Evolutionary conservation across 495 filamentous ascomycete genomes (phyloP).

Genomic region (Apodospora peruviana): DNA sequence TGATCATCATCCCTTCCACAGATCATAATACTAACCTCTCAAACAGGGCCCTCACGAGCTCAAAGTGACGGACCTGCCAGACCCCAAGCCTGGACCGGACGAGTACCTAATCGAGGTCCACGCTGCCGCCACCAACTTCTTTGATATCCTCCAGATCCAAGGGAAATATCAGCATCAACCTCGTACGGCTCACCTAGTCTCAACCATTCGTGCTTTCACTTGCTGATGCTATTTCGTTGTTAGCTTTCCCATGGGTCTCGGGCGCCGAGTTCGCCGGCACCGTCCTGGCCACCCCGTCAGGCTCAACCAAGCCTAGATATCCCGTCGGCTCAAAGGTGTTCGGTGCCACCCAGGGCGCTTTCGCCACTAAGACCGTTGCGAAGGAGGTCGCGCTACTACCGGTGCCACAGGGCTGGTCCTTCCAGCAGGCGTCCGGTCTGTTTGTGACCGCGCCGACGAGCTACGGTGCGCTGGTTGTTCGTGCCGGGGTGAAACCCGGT

Average conservation of each 20-base stretch:
- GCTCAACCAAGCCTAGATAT: slow-evolving; percentile 41
- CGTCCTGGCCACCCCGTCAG: slow-evolving; percentile 58
- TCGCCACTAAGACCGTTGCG: slow-evolving; percentile 68
- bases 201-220: background rate
- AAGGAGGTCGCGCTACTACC: slow-evolving; percentile 62
- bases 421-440: slow-evolving; percentile 78
- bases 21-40: slow-evolving; percentile 12
- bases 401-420: slow-evolving; percentile 74
- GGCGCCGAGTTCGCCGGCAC: slow-evolving; percentile 83
- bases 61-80: slow-evolving; percentile 63
- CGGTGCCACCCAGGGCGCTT: slow-evolving; percentile 80
- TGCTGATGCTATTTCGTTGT: slow-evolving; percentile 4
- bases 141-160: slow-evolving; percentile 85
- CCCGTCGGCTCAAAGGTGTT: slow-evolving; percentile 78
- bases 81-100: slow-evolving; percentile 59
- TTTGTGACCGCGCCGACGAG: slow-evolving; percentile 90
- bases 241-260: slow-evolving; percentile 75
- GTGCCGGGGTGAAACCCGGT: slow-evolving; percentile 69
- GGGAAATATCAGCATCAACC: slow-evolving; percentile 67
- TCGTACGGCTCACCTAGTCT: slow-evolving; percentile 22
- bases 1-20: background rate
- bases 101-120: slow-evolving; percentile 88
- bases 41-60: slow-evolving; percentile 74
- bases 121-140: slow-evolving; percentile 89
- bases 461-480: slow-evolving; percentile 75